Evolutionary conservation across 2,329 filamentous ascomycete species (phyloP), one percentile per base, ranked within the genome.

Genomic region (Xylariaceae sp.): DNA sequence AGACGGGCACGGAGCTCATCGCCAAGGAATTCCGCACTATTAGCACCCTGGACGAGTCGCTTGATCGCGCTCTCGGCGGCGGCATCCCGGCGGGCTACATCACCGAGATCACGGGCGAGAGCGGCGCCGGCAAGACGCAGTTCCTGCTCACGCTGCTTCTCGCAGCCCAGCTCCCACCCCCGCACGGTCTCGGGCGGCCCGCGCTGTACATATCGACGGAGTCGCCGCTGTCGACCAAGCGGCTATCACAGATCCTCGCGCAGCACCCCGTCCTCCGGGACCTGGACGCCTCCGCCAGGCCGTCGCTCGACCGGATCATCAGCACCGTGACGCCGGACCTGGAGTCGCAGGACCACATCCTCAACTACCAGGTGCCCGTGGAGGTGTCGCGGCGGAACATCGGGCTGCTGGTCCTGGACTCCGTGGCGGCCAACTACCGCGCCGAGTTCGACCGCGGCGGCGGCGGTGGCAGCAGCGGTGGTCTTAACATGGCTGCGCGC

Each of bases 171-270:
- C 87, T 98, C 3, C 86, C 90, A 2, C 76, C 85, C 1, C 89
- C 91, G 0, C 79, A 80, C 42, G 91, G 91, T 5, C 81, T 92
- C 0, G 83, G 83, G 40, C 86, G 86, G 58, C 82, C 86, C n/a
- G 89, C 91, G 0, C 81, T 99, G 37, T 99, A 99, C 79, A 90
- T 99, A 67, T 96, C 93, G 1, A 98, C 95, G 43, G 95, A 99
- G 76, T 88, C 91, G 0, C 81, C 90, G 0, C 83, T 99, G 1
- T 87, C 92, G 19, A 98, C 93, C 5, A 84, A 78, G 2, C 90
- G 95, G 19, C 84, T 99, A 0, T 77, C 85, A 0, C 92, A 98
- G 73, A 86, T 99, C 60, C 82, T 97, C 1, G 72, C 79, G 20
- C 78, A 78, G 44, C 86, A 96, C 71, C 86, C 88, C 0, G 69